Evolutionary conservation across 2,329 filamentous ascomycete genomes (phyloP).

Genomic region (Hypocreales sp.): DNA sequence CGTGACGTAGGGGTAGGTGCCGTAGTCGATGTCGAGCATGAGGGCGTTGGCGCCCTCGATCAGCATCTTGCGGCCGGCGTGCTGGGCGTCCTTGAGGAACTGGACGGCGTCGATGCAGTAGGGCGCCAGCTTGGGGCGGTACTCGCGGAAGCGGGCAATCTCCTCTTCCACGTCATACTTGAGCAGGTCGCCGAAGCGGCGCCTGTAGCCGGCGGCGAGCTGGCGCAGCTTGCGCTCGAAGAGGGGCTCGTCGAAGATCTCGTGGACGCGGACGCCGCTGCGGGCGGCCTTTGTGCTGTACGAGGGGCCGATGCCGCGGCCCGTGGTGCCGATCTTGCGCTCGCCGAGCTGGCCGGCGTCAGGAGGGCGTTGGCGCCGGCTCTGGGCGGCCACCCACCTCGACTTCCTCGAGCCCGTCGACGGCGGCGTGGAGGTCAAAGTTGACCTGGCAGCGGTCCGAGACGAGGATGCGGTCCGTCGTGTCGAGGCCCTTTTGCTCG

Average conservation of each 20-base stretch:
- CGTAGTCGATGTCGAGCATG: slow-evolving; percentile 51
- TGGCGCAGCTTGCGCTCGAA: slow-evolving; percentile 52
- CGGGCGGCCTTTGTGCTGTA: slow-evolving; percentile 19
- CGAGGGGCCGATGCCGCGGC: slow-evolving; percentile 13
- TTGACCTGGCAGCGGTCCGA: slow-evolving; percentile 48
- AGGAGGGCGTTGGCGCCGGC: neutral
- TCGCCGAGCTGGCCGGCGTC: slow-evolving; percentile 1
- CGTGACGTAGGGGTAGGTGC: slow-evolving; percentile 13
- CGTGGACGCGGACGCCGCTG: slow-evolving; percentile 50
- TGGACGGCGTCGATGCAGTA: slow-evolving; percentile 53
- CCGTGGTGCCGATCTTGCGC: slow-evolving; percentile 20
- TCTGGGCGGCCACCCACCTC: slow-evolving; percentile 22
- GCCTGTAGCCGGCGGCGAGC: slow-evolving; percentile 43
- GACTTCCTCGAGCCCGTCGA: slow-evolving; percentile 53
- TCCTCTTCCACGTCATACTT: slow-evolving; percentile 56
- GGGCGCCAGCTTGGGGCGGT: slow-evolving; percentile 38
- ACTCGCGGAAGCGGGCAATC: slow-evolving; percentile 43
- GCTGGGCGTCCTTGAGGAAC: slow-evolving; percentile 46
- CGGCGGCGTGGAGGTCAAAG: slow-evolving; percentile 48
- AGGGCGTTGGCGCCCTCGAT: slow-evolving; percentile 48
- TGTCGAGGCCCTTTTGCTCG: slow-evolving; percentile 12
- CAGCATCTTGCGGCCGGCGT: slow-evolving; percentile 42
- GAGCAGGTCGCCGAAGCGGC: slow-evolving; percentile 52
- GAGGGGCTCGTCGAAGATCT: slow-evolving; percentile 49
- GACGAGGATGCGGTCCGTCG: slow-evolving; percentile 39